Conservation (phyloP, 768 basidiomycete genomes). For the Panaeolus cyanescens region DNA sequence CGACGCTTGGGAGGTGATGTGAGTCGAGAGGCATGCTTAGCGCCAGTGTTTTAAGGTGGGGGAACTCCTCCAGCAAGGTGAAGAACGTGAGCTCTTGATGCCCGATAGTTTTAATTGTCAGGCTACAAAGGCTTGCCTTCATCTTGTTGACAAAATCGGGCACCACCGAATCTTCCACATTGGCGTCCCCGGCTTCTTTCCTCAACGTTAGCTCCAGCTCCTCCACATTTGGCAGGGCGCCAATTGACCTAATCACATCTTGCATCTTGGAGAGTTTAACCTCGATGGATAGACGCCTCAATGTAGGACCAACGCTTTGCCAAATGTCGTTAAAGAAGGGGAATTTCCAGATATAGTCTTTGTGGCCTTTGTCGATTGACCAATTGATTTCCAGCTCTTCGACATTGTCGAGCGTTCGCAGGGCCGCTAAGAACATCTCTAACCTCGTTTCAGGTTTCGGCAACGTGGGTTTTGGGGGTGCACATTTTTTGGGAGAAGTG, state of each 20-base stretch:
- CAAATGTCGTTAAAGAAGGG: conserved; percentile 22
- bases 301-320: conserved; percentile 14
- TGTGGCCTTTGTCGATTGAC: conserved; percentile 20
- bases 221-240: conserved; percentile 11
- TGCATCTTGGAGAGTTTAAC: conserved; percentile 19
- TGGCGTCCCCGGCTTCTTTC: conserved; percentile 9
- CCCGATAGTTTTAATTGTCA: conserved; percentile 23
- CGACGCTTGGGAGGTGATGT: conserved; percentile 19
- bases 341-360: conserved; percentile 14
- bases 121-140: conserved; percentile 13
- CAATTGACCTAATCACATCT: conserved; percentile 16
- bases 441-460: conserved; percentile 16
- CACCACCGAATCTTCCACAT: conserved; percentile 11
- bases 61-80: conserved; percentile 16
- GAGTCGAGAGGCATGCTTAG: conserved; percentile 24
- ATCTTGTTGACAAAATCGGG: conserved; percentile 22
- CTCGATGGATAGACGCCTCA: conserved; percentile 20
- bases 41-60: conserved; percentile 14
- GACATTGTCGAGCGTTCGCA: conserved; percentile 16
- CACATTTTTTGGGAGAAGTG: background rate
- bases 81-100: conserved; percentile 19
- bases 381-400: conserved; percentile 23
- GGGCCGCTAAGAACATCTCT: conserved; percentile 13
- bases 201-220: conserved; percentile 15
- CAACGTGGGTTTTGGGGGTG: background rate